Percentiles rank a stretch among this genome's conserved stretches.
Evolutionary conservation across 352 stramenopile genomes (phyloP).

Genomic region (Phytopythium litorale): DNA sequence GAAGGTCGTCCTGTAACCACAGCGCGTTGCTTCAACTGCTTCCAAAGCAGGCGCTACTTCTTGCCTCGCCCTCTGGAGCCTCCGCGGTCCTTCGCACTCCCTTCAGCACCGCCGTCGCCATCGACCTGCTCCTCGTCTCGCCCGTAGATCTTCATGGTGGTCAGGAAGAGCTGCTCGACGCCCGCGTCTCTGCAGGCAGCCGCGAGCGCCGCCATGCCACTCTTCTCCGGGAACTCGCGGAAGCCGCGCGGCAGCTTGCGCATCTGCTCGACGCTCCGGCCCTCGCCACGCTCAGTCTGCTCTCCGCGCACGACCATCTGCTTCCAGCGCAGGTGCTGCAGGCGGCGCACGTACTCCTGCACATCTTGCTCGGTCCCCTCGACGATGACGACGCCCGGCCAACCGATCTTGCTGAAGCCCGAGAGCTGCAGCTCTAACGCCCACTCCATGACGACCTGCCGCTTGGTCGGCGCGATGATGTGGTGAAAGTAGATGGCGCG

Average conservation of each 20-base stretch:
- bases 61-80: not conserved
- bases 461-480: conserved; percentile 74
- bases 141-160: conserved; percentile 77
- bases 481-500: conserved; percentile 85
- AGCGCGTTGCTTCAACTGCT: not conserved
- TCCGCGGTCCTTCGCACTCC: not conserved
- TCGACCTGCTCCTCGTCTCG: conserved; percentile 4
- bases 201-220: conserved; percentile 62
- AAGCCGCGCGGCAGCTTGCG: conserved; percentile 41
- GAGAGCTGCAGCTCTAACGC: conserved; percentile 59
- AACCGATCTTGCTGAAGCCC: conserved; percentile 80
- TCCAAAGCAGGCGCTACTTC: not conserved
- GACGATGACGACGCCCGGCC: conserved; percentile 74
- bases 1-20: not conserved
- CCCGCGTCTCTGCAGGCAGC: conserved; percentile 40
- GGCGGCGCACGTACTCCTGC: conserved; percentile 64
- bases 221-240: conserved; percentile 54
- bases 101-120: not conserved
- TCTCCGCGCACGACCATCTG: conserved; percentile 79
- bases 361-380: conserved; percentile 50
- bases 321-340: conserved; percentile 79
- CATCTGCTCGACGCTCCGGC: conserved; percentile 14
- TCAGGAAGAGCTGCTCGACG: conserved; percentile 69
- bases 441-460: conserved; percentile 67
- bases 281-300: conserved; percentile 27